Percentiles rank a stretch among this genome's conserved stretches.
Conservation (phyloP, 768 basidiomycete species). For the Terana coerulea region DNA sequence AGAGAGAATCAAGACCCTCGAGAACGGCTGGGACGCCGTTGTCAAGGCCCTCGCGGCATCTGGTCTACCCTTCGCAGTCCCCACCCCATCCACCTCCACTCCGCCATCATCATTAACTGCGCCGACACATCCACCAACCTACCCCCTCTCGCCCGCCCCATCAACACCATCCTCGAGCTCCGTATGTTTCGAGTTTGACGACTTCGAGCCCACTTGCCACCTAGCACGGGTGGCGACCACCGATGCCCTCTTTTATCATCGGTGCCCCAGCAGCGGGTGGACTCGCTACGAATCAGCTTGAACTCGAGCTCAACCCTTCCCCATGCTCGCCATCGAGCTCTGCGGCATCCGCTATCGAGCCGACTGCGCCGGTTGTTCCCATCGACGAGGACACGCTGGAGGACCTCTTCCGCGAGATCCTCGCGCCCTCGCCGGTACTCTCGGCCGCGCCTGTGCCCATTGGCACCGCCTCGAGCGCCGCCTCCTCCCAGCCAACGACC, state of each 20-base stretch:
- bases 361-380: slow-evolving; percentile 24
- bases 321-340: slow-evolving; percentile 18
- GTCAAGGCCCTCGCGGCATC: slow-evolving; percentile 71
- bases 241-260: slow-evolving; percentile 45
- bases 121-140: slow-evolving; percentile 29
- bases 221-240: slow-evolving; percentile 96
- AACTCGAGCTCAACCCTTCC: slow-evolving; percentile 37
- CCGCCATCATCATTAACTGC: slow-evolving; percentile 15
- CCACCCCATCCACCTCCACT: slow-evolving; percentile 25
- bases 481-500: slow-evolving; percentile 20
- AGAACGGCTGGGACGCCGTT: slow-evolving; percentile 79
- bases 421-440: slow-evolving; percentile 43
- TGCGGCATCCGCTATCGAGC: slow-evolving; percentile 16
- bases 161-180: slow-evolving; percentile 33
- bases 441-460: slow-evolving; percentile 28
- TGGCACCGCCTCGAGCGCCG: slow-evolving; percentile 21
- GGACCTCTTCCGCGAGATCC: slow-evolving; percentile 65
- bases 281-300: slow-evolving; percentile 30
- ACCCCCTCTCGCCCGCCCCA: slow-evolving; percentile 33
- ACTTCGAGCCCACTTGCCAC: slow-evolving; percentile 83
- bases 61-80: slow-evolving; percentile 50
- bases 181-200: slow-evolving; percentile 29
- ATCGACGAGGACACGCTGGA: slow-evolving; percentile 66
- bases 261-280: slow-evolving; percentile 96
- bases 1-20: slow-evolving; percentile 74